Percentiles rank a stretch among this genome's conserved stretches.
These are phyloP conservation scores for Pseudocercospora vitis DNA, from an alignment of 2,329 filamentous ascomycete genomes.

Conservation along the genomic window DNA sequence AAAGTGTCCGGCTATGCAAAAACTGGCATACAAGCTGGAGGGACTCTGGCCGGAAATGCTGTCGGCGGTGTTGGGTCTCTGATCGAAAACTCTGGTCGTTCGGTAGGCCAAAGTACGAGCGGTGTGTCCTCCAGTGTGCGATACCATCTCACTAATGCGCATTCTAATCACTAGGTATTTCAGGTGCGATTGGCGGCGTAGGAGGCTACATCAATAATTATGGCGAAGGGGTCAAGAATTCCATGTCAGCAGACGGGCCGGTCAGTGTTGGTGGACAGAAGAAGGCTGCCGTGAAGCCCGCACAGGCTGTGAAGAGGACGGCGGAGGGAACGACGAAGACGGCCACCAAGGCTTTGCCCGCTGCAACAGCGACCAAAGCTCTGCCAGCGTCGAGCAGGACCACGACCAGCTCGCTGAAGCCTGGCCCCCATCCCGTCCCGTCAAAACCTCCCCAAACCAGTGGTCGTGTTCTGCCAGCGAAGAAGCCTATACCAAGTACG, in stretches of 20 bases:
- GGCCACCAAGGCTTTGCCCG: constrained; percentile 17
- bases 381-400: background rate
- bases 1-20: constrained; percentile 36
- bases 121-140: constrained; percentile 18
- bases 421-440: too few species aligned
- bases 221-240: constrained; percentile 34
- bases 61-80: constrained; percentile 38
- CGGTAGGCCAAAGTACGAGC: constrained; percentile 37
- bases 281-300: constrained; percentile 31
- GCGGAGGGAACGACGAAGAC: constrained; percentile 11
- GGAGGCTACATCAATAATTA: constrained; percentile 40
- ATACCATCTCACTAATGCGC: constrained; percentile 21
- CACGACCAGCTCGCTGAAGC: background rate
- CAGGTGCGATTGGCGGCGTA: constrained; percentile 37
- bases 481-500: constrained; percentile 10
- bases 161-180: constrained; percentile 34
- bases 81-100: constrained; percentile 37
- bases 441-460: constrained; percentile 12
- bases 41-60: constrained; percentile 41
- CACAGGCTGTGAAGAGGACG: constrained; percentile 19
- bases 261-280: constrained; percentile 24
- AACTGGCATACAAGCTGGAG: constrained; percentile 40
- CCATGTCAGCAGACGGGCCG: constrained; percentile 36
- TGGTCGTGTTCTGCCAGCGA: constrained; percentile 11
- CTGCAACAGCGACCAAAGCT: constrained; percentile 5